Evolutionary conservation across 2,329 filamentous ascomycete genomes (phyloP), one percentile per base, ranked within the genome.

Genomic region (Aspergillus caelatus): DNA sequence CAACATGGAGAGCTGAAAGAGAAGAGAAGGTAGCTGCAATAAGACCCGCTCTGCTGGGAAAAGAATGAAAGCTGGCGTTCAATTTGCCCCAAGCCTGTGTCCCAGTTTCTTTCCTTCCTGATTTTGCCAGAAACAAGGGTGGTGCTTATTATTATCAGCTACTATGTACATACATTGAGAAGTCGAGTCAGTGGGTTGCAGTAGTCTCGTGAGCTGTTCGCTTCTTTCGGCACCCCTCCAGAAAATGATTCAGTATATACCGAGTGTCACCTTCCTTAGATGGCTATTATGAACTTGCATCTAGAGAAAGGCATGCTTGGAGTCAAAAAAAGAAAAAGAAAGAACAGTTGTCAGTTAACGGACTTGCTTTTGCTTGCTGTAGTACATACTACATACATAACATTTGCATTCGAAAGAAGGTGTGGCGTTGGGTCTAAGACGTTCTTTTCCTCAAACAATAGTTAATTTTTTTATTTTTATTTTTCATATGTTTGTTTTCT

Each of bases 321-420:
- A 19, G 7, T n/a, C 7, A 46, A 30, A 46, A 53, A 53, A 14
- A 54, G 26, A n/a, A 30, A 60, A 48, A 28, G 11, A 14, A 55
- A 46, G 32, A 39, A 39, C 34, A 36, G 21, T 39, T 55, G 52
- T 21, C 52, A 26, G n/a, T 39, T 30, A 55, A 55, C 52, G n/a
- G 32, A 30, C 28, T 57, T 41, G 52, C 34, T 45, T 58, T 23
- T 58, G 46, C 50, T 58, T 58, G 45, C 48, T 36, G 52, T 54
- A 28, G 36, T 46, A 32, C 19, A 30, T 28, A 41, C 52, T 28
- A 41, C 52, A 28, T 55, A 55, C 32, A 55, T 55, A 36, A 55
- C 52, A 39, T 36, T 58, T 58, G 52, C 52, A 55, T 48, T 36
- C n/a, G 11, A 55, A 55, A 55, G 52, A 55, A 55, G 52, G 52